phyloP scores from a whole-genome alignment of 192 early-diverging fungal genomes.

The Tieghemiomyces parasiticus region DNA sequence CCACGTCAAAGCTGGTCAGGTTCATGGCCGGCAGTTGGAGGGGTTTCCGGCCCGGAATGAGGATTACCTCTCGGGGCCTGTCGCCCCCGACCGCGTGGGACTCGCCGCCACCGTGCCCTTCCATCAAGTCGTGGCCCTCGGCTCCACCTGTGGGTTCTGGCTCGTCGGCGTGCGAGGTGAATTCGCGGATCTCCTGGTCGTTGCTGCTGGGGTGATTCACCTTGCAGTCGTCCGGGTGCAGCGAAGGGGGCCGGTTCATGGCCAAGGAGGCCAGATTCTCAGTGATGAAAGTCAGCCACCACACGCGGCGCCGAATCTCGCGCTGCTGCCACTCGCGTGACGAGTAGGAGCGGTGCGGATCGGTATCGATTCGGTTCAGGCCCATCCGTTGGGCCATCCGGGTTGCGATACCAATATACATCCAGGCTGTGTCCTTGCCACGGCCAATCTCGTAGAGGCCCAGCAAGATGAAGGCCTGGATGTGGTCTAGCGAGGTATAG shows the following conservation, averaged over 20 bases:
- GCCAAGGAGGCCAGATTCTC: conserved; percentile 9
- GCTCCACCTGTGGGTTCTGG: neutral
- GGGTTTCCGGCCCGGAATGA: neutral
- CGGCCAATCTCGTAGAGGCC: conserved; percentile 10
- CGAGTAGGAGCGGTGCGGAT: neutral
- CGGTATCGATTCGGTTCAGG: conserved; percentile 5
- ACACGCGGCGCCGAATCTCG: neutral
- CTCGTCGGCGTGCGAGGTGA: neutral
- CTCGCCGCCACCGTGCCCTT: neutral
- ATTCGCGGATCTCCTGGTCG: neutral
- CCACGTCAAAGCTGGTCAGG: neutral
- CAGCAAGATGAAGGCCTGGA: conserved; percentile 2
- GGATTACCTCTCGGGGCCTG: neutral
- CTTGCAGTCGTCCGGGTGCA: conserved; percentile 10
- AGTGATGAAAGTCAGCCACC: conserved; percentile 10
- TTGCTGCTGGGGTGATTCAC: conserved; percentile 3
- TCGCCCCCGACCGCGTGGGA: neutral
- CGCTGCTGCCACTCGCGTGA: conserved; percentile 4
- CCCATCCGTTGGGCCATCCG: conserved; percentile 10
- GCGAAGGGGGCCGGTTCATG: conserved; percentile 6
- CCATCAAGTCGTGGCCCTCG: neutral
- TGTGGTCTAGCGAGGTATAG: conserved; percentile 6
- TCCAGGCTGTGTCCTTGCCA: conserved; percentile 10
- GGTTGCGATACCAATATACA: conserved; percentile 11
- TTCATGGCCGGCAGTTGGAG: neutral